Base-by-base conservation (phyloP, 495 filamentous ascomycete genomes). In the Penicillium parvum region DNA sequence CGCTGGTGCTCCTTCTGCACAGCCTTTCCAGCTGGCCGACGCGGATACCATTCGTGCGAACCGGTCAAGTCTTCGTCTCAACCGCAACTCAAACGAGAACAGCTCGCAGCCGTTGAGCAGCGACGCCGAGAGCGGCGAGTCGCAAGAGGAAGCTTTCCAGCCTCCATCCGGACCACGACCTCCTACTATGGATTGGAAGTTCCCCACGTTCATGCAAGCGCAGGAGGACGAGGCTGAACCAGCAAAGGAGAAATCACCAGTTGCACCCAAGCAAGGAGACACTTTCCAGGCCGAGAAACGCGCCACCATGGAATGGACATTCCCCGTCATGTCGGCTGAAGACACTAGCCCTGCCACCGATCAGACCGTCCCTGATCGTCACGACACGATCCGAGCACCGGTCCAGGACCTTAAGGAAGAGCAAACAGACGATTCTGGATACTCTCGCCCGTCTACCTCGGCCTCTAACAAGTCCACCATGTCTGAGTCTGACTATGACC, bases 1-100 rank as follows among this genome's bases (percentile, higher is more conserved):
- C 16, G 67, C 69, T n/a, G 71, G 65, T 4, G 52, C 68, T 7
- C 61, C 65, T 23, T 55, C 63, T 7, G 58, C 61, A 7, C 71
- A 72, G 25, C 68, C 66, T 11, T 72, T 76, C 42, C 70, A 74
- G 34, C 57, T 76, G 14, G 71, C 70, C 2, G 66, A 75, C 41
- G 71, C 72, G 11, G 62, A 72, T 37, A 76, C 73, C 12, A 73
- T 76, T 34, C 68, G 66, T 21, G 73, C 73, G 8, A 75, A 71
- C 38, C 59, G 72, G 14, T 67, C 64, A 8, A 73, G 65, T 52
- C 43, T 65, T 37, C 64, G 58, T 10, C 50, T 58, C 27, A 53
- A 59, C 22, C 64, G 62, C 14, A 66, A 59, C 39, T 69, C 65
- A 4, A 63, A 59, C 21, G 69, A 69, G 9, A 58, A 55, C 16